A percentile compares a stretch with the other conserved stretches of the same genome.
phyloP scores from a whole-genome alignment of 75 land plant genomes.

The Picea glauca region DNA sequence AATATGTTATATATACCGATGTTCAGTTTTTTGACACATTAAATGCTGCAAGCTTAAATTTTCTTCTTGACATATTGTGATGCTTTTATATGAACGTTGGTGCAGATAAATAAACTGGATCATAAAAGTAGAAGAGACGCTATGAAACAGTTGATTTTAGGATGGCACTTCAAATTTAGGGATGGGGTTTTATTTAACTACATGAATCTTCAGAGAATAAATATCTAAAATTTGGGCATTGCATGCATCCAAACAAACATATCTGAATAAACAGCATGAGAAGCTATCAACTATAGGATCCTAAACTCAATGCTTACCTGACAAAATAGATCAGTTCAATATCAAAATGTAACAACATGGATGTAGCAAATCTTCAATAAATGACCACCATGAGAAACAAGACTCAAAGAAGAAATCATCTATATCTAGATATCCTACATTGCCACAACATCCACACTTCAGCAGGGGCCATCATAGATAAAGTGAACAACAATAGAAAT shows the following conservation, averaged over 20 bases:
- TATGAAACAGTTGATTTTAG: slow-evolving; percentile 1
- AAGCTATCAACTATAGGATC: not conserved
- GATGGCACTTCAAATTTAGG: not conserved
- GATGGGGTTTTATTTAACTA: not conserved
- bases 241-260: not conserved
- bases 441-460: no score
- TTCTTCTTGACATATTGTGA: not conserved
- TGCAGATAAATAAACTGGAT: not conserved
- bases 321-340: not conserved
- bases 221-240: not conserved
- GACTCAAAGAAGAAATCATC: no score
- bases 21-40: not conserved
- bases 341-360: not conserved
- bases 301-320: not conserved
- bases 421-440: no score
- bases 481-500: no score
- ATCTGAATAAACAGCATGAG: not conserved
- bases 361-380: not conserved
- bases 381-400: not conserved
- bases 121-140: not conserved
- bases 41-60: not conserved
- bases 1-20: not conserved
- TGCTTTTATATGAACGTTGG: not conserved
- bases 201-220: not conserved
- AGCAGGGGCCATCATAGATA: no score